Conservation (phyloP, 2,329 filamentous ascomycete genomes). For the Pezicula radicicola region DNA sequence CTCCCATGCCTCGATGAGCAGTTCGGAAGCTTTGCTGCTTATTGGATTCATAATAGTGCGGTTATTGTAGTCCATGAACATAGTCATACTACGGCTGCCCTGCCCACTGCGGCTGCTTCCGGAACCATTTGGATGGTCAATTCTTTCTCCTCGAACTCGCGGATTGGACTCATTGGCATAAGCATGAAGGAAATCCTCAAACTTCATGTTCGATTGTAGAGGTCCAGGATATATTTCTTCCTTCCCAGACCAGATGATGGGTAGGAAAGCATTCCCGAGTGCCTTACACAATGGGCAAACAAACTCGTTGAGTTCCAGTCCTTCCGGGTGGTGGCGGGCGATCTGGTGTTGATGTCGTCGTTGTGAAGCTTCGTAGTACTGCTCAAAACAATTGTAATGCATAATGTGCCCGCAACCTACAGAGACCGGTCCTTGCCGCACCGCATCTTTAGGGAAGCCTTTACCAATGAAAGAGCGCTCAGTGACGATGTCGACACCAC, state of each 20-base stretch:
- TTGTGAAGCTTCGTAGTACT: slow-evolving; percentile 80
- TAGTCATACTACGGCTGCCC: slow-evolving; percentile 9
- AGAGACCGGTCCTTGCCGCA: slow-evolving; percentile 73
- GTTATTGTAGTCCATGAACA: slow-evolving; percentile 23
- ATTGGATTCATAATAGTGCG: slow-evolving; percentile 15
- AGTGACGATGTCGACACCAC: slow-evolving; percentile 66
- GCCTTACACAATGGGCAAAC: slow-evolving; percentile 97
- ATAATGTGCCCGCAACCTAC: slow-evolving; percentile 97
- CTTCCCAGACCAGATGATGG: slow-evolving; percentile 91
- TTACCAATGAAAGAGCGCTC: slow-evolving; percentile 85
- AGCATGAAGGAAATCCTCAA: slow-evolving; percentile 43
- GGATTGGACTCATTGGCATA: slow-evolving; percentile 4
- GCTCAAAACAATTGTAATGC: slow-evolving; percentile 94
- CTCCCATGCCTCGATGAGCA: slow-evolving; percentile 25
- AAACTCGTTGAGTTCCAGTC: slow-evolving; percentile 77
- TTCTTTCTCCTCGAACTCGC: slow-evolving; percentile 8
- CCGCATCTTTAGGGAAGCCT: slow-evolving; percentile 72
- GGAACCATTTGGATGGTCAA: slow-evolving; percentile 7
- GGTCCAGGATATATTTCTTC: slow-evolving; percentile 78
- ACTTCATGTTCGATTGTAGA: slow-evolving; percentile 57
- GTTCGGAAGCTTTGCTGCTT: slow-evolving; percentile 23
- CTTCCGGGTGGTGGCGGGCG: slow-evolving; percentile 88
- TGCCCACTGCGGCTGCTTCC: slow-evolving; percentile 5
- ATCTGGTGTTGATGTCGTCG: slow-evolving; percentile 89
- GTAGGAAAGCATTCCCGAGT: slow-evolving; percentile 89